A percentile compares a stretch with the other conserved stretches of the same genome.
phyloP scores from a whole-genome alignment of 23 red algal genomes.

The Gracilariopsis chorda region DNA sequence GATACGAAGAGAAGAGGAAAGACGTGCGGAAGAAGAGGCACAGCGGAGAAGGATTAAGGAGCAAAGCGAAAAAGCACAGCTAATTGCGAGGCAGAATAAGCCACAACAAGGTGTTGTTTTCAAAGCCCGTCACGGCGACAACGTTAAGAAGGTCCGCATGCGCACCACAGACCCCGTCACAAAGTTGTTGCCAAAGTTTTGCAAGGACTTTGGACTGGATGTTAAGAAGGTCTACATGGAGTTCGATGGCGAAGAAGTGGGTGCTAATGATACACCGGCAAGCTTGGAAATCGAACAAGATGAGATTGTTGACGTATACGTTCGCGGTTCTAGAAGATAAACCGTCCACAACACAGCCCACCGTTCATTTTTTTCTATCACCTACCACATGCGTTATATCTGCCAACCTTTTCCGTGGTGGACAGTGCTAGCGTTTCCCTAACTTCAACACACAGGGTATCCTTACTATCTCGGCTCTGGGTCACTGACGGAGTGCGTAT shows the following conservation, averaged over 20 bases:
- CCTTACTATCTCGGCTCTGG: too few species aligned
- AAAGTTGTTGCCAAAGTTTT: slow-evolving; percentile 16
- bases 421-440: too few species aligned
- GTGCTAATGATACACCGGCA: background rate
- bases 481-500: too few species aligned
- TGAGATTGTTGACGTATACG: slow-evolving; percentile 22
- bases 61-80: background rate
- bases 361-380: too few species aligned
- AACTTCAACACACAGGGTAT: too few species aligned
- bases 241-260: slow-evolving; percentile 33
- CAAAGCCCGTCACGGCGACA: slow-evolving; percentile 1
- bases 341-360: too few species aligned
- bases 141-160: slow-evolving; percentile 16
- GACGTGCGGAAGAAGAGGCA: background rate
- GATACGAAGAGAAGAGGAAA: background rate
- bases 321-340: background rate
- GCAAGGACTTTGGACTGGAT: slow-evolving; percentile 24
- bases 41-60: background rate
- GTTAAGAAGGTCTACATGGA: background rate
- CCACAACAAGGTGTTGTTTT: background rate
- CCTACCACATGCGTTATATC: too few species aligned
- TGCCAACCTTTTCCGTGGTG: too few species aligned
- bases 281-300: slow-evolving; percentile 17
- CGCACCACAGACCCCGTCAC: background rate
- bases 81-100: background rate